Evolutionary conservation across 2,329 filamentous ascomycete species (phyloP).

Genomic region (Beauveria scarabaeidicola): DNA sequence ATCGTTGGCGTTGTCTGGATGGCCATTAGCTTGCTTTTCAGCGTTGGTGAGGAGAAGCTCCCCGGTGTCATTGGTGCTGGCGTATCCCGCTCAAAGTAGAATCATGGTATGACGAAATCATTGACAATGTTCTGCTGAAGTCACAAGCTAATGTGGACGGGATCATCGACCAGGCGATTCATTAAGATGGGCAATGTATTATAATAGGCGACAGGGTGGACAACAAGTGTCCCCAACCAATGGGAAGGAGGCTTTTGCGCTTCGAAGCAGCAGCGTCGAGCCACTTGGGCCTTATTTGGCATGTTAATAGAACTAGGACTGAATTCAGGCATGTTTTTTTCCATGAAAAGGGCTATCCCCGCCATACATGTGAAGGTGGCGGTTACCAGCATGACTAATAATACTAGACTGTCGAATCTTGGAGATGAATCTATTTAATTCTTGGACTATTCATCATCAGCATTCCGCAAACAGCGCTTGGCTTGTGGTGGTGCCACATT

Average conservation of each 20-base stretch:
- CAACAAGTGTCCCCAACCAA: neutral
- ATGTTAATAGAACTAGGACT: slow-evolving; percentile 1
- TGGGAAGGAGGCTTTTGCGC: neutral
- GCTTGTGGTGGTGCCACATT: neutral
- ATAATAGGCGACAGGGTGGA: slow-evolving; percentile 1
- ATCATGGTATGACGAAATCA: neutral
- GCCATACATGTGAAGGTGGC: neutral
- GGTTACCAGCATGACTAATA: neutral
- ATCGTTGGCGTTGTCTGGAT: slow-evolving; percentile 60
- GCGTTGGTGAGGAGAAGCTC: slow-evolving; percentile 76
- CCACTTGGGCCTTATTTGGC: neutral
- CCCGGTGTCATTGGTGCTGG: slow-evolving; percentile 95
- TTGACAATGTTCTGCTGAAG: neutral
- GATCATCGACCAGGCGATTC: neutral
- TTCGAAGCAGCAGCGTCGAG: neutral
- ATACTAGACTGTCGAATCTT: neutral
- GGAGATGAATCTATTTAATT: too few species aligned
- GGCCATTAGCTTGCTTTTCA: slow-evolving; percentile 70
- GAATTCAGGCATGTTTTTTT: neutral
- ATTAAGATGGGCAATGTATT: neutral
- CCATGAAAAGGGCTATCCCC: too few species aligned
- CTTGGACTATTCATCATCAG: too few species aligned
- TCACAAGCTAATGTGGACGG: neutral
- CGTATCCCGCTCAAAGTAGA: slow-evolving; percentile 62
- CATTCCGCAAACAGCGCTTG: neutral